Evolutionary conservation across 495 filamentous ascomycete species (phyloP), one percentile per base, ranked within the genome.

Genomic region (Aspergillus heteromorphus): DNA sequence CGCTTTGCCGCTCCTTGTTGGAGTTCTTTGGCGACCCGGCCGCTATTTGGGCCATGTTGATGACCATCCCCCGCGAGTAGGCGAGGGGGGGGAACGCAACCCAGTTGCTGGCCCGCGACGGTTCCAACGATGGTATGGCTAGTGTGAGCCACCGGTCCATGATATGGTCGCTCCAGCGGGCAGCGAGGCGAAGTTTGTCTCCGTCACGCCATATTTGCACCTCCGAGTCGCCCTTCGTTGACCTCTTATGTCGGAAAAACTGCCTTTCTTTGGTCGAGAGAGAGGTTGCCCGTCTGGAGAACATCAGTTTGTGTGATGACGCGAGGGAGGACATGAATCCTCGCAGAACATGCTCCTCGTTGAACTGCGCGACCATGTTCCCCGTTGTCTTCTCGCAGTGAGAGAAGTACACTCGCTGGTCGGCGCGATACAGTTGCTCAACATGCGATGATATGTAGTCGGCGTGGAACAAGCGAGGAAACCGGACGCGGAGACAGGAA

Each of bases 391-490:
- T 73, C 23, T 75, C 66, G 55, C 68, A 70, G 40, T 72, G 69
- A 8, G 71, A 73, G 51, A 73, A 73, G 6, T 29, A 56, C 0
- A 70, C 69, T 4, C 58, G 60, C 11, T 40, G 31, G 19, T 65
- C 66, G 30, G 64, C 57, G 5, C 45, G 59, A 40, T 67, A 75
- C 13, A 75, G 54, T 34, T 69, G 61, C 18, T 73, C 66, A 2
- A 69, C 62, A 25, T 73, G 71, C 0, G 61, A 66, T 4, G 72
- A 75, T 21, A 75, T 60, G 40, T 75, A 75, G 23, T 73, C 63
- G n/a, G 66, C 63, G 56, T 61, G 64, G 29, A 65, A 69, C 10
- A 67, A 53, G 8, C 56, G 53, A 4, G 66, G 67, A 34, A 75
- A 68, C 2, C 52, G 63, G 23, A 73, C 59, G 16, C 64, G 64